phyloP scores from a whole-genome alignment of 2,329 filamentous ascomycete species.

The Cytospora piceae region DNA sequence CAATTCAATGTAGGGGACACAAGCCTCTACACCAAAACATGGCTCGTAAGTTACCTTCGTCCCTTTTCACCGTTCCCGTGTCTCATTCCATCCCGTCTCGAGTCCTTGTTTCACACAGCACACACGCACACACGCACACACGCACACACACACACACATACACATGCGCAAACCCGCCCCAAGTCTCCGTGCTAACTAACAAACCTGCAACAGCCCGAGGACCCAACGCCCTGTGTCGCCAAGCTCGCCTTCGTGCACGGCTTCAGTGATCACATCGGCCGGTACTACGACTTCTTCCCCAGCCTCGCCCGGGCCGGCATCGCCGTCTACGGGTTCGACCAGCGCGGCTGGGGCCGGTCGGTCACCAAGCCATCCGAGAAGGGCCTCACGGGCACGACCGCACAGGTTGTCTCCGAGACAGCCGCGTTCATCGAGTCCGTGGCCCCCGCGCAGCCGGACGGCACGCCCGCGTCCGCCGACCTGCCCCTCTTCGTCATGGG shows the following conservation, averaged over 20 bases:
- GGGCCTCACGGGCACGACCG: constrained; percentile 75
- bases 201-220: constrained; percentile 52
- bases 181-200: constrained; percentile 2
- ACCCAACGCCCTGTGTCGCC: constrained; percentile 57
- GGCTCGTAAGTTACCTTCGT: constrained; percentile 52
- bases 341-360: constrained; percentile 85
- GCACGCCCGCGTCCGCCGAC: constrained; percentile 37
- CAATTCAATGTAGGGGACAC: constrained; percentile 50
- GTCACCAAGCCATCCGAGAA: constrained; percentile 63
- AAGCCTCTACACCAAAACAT: constrained; percentile 60
- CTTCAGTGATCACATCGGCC: constrained; percentile 83
- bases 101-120: constrained; percentile 1
- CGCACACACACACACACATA: not conserved
- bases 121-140: not conserved
- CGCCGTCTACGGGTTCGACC: constrained; percentile 77
- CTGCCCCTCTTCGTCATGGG: constrained; percentile 81
- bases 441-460: constrained; percentile 45
- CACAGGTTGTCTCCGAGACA: constrained; percentile 75
- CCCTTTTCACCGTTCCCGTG: constrained; percentile 2
- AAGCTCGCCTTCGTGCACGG: constrained; percentile 85
- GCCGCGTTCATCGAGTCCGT: constrained; percentile 70
- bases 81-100: not conserved
- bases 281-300: constrained; percentile 76
- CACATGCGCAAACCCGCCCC: not conserved
- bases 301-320: constrained; percentile 72